These are phyloP conservation scores for Simmondsia chinensis DNA, from an alignment of 148 eudicot genomes.

Conservation along the genomic window DNA sequence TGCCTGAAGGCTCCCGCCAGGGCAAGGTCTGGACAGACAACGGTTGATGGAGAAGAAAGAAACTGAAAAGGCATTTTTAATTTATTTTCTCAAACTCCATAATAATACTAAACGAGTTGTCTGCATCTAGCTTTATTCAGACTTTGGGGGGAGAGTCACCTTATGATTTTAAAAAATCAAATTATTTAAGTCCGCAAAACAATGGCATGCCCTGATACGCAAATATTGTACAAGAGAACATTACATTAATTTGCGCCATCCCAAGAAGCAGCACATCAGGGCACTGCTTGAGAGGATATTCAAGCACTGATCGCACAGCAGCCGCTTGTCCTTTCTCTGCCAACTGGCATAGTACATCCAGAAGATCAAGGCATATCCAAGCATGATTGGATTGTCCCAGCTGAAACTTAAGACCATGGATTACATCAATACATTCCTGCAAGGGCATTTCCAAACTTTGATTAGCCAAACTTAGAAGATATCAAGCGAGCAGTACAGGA, in stretches of 20 bases:
- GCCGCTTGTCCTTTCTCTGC: conserved; percentile 85
- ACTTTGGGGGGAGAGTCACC: too few species aligned
- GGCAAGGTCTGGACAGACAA: too few species aligned
- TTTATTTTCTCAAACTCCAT: too few species aligned
- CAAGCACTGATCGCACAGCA: conserved; percentile 57
- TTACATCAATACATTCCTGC: conserved; percentile 64
- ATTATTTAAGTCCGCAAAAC: too few species aligned
- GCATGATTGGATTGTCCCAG: conserved; percentile 60
- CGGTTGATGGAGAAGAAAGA: too few species aligned
- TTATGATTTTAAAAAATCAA: too few species aligned
- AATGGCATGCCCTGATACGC: too few species aligned
- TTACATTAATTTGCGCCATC: conserved; percentile 81
- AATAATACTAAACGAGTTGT: too few species aligned
- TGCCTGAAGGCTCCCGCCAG: too few species aligned
- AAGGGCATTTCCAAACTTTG: conserved; percentile 7
- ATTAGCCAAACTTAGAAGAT: conserved; percentile 3
- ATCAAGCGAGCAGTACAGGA: background rate
- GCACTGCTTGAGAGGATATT: conserved; percentile 65
- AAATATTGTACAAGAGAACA: conserved; percentile 10
- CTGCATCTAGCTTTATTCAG: too few species aligned
- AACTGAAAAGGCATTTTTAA: too few species aligned
- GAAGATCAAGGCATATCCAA: conserved; percentile 80
- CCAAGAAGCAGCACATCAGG: conserved; percentile 90
- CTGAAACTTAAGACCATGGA: conserved; percentile 54
- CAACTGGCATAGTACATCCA: conserved; percentile 80